These are phyloP conservation scores for Thielaviopsis punctulata DNA, from an alignment of 2,329 filamentous ascomycete genomes.

Conservation along the genomic window DNA sequence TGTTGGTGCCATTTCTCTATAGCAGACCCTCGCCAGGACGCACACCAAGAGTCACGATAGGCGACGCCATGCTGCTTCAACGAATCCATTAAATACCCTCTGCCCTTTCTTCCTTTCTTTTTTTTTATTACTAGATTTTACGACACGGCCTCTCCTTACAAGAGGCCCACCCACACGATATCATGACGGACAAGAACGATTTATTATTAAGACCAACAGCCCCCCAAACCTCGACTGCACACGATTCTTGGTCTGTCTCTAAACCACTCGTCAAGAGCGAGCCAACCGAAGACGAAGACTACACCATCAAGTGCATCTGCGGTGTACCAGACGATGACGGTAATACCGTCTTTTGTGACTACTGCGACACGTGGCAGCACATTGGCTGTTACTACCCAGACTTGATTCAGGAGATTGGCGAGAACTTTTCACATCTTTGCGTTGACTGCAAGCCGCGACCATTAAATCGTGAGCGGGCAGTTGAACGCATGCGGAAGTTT, in stretches of 20 bases:
- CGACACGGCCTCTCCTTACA: background rate
- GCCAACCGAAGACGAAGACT: constrained; percentile 55
- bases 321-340: constrained; percentile 88
- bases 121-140: constrained; percentile 21
- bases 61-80: constrained; percentile 43
- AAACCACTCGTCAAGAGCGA: constrained; percentile 29
- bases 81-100: constrained; percentile 33
- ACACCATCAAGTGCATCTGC: constrained; percentile 97
- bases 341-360: constrained; percentile 91
- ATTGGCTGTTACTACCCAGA: constrained; percentile 84
- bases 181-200: constrained; percentile 44
- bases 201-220: constrained; percentile 29
- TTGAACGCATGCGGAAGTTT: constrained; percentile 34
- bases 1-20: background rate
- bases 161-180: constrained; percentile 28
- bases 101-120: constrained; percentile 21
- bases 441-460: constrained; percentile 68
- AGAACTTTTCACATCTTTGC: constrained; percentile 67
- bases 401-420: constrained; percentile 53
- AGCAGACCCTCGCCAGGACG: background rate
- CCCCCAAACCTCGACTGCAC: constrained; percentile 20
- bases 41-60: constrained; percentile 16
- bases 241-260: background rate
- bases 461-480: constrained; percentile 58
- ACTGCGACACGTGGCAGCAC: constrained; percentile 95